A percentile compares a stretch with the other conserved stretches of the same genome.
These are phyloP conservation scores for Geotrichum siamense DNA, from an alignment of 1,139 yeast species.

Conservation along the genomic window DNA sequence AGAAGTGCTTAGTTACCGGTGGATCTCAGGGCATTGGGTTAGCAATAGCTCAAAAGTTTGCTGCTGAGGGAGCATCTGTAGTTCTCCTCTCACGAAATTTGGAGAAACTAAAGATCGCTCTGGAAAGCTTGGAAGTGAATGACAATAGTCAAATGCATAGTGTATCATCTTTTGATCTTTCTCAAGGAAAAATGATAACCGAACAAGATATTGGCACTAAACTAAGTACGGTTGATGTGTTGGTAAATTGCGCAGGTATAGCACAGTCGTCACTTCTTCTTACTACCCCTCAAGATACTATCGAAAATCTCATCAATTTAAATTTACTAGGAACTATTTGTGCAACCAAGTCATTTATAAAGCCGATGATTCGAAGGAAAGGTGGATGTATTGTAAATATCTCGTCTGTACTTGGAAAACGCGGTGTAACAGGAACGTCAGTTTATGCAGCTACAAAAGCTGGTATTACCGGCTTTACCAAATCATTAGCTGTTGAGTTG, in stretches of 20 bases:
- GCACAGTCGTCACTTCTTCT: constrained; percentile 55
- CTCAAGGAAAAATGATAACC: constrained; percentile 29
- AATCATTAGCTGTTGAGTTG: constrained; percentile 56
- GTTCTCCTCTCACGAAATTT: constrained; percentile 54
- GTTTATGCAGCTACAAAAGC: constrained; percentile 80
- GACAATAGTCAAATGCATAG: constrained; percentile 41
- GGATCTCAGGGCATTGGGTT: constrained; percentile 82
- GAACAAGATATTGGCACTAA: constrained; percentile 19
- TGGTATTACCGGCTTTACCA: constrained; percentile 59
- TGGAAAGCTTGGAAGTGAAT: constrained; percentile 35
- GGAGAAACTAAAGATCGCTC: constrained; percentile 35
- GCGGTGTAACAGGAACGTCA: constrained; percentile 53
- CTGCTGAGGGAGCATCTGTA: constrained; percentile 55
- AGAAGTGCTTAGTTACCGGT: constrained; percentile 53
- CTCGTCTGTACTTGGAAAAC: constrained; percentile 59
- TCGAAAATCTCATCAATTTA: constrained; percentile 46
- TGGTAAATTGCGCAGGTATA: constrained; percentile 79
- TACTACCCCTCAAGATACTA: constrained; percentile 40
- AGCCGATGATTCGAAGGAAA: constrained; percentile 44
- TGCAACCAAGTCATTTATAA: constrained; percentile 44
- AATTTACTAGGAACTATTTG: constrained; percentile 65
- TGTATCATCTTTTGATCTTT: constrained; percentile 48
- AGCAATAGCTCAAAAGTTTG: constrained; percentile 52
- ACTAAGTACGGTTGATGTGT: constrained; percentile 35
- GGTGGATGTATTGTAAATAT: constrained; percentile 51